Base-by-base conservation (phyloP, 768 basidiomycete genomes). In the Serendipita sp. region DNA sequence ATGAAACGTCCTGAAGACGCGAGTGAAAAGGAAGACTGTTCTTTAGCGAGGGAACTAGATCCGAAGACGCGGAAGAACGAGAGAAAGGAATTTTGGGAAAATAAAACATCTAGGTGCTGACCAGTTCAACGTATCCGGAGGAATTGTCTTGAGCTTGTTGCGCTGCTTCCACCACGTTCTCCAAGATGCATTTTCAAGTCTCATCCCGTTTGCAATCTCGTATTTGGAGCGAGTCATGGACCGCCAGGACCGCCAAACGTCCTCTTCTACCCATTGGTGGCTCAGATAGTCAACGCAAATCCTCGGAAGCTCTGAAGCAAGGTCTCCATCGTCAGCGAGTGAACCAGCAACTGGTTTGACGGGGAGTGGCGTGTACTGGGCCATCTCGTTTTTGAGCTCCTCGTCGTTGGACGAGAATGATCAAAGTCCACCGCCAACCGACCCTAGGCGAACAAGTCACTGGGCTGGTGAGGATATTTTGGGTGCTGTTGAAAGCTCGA, bases 121-220 rank as follows among this genome's bases (percentile, higher is more conserved):
- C 96, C 96, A 99, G 73, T 99, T 99, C 68, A 99, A 82, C 2
- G 93, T 96, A 77, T 99, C 96, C 63, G 96, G 96, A 24, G 86
- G 87, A 71, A 99, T 80, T 0, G 96, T 99, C 76, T 87, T 90
- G 65, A 99, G 81, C 67, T 93, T 89, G 69, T 97, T 97, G 65
- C 96, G 79, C 80, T 98, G 94, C 75, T 98, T 98, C 86, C 94
- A 97, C 95, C 95, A 99, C 0, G 94, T 98, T 43, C 95, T 78
- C 95, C 95, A 99, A 64, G 87, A 90, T 9, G 96, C 96, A 70
- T 99, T 99, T 78, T 99, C 96, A 63, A 99, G 82, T 56, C 95
- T 78, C 53, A 87, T 79, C 51, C 95, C 95, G 71, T 99, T 98
- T 5, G 90, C 83, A 71, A 99, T 96, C 75, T 92, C 94, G 72